These are phyloP conservation scores for Chrysosporium keratinophilum DNA, from an alignment of 2,329 filamentous ascomycete genomes.

Conservation along the genomic window DNA sequence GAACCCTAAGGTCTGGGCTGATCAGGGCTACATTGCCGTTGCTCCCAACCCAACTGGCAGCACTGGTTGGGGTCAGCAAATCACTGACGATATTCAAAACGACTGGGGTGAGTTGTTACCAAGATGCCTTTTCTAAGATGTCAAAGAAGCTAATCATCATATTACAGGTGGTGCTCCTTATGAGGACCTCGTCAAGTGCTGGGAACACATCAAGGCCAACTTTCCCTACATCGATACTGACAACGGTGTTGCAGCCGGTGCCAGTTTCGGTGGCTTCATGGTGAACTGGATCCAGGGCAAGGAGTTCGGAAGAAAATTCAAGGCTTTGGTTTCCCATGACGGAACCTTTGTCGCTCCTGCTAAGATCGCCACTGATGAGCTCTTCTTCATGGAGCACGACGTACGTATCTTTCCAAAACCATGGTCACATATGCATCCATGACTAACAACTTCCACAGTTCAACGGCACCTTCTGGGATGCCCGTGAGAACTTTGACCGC, in stretches of 20 bases:
- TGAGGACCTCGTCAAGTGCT: conserved; percentile 66
- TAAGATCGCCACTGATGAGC: conserved; percentile 43
- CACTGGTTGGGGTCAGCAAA: conserved; percentile 68
- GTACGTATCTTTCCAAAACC: conserved; percentile 17
- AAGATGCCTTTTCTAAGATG: not conserved
- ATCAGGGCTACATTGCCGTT: conserved; percentile 77
- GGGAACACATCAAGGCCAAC: conserved; percentile 53
- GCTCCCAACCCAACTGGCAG: conserved; percentile 74
- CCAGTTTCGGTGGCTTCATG: conserved; percentile 39
- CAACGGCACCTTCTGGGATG: conserved; percentile 42
- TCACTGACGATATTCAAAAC: conserved; percentile 64
- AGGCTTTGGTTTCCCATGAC: conserved; percentile 79
- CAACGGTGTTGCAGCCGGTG: conserved; percentile 33
- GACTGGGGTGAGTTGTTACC: conserved; percentile 55
- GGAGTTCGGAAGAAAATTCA: conserved; percentile 69
- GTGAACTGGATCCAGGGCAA: conserved; percentile 83
- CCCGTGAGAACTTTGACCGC: conserved; percentile 53
- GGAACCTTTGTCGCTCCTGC: conserved; percentile 60
- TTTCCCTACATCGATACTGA: conserved; percentile 31
- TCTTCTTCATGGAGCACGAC: conserved; percentile 44
- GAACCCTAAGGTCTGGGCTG: conserved; percentile 78
- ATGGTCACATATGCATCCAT: not conserved
- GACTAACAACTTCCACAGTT: conserved; percentile 26
- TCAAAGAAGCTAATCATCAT: conserved; percentile 1
- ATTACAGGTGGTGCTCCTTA: conserved; percentile 56